Evolutionary conservation across 257 asterid genomes (phyloP).

Genomic region (Linaria vulgaris): DNA sequence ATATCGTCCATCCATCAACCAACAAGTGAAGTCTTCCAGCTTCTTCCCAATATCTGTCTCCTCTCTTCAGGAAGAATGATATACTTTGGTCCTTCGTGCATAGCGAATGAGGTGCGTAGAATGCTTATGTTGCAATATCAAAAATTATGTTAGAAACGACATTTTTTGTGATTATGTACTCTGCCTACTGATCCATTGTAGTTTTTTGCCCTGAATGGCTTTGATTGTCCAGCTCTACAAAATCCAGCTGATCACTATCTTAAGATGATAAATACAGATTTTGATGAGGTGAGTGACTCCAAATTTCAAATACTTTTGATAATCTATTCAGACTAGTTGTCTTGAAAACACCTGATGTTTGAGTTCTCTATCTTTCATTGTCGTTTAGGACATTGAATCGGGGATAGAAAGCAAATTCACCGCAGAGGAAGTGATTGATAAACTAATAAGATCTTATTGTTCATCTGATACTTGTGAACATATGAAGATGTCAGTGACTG

Average conservation of each 20-base stretch:
- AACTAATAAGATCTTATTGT: conserved; percentile 40
- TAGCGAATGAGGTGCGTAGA: conserved; percentile 39
- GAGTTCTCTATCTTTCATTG: not conserved
- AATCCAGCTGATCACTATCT: conserved; percentile 65
- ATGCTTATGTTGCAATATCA: not conserved
- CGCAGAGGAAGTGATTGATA: conserved; percentile 39
- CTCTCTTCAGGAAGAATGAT: conserved; percentile 48
- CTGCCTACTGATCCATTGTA: conserved; percentile 22
- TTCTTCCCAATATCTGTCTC: conserved; percentile 51
- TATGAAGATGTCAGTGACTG: conserved; percentile 31
- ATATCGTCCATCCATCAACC: conserved; percentile 60
- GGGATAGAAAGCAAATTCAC: conserved; percentile 33
- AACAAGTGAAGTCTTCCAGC: conserved; percentile 45
- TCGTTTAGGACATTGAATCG: conserved; percentile 47
- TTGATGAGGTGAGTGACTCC: conserved; percentile 39
- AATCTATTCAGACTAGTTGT: not conserved
- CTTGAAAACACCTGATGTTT: not conserved
- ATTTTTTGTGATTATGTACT: not conserved
- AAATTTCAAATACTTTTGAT: not conserved
- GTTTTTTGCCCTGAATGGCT: conserved; percentile 53
- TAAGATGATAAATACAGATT: conserved; percentile 48
- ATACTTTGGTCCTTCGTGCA: conserved; percentile 46
- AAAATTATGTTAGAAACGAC: not conserved
- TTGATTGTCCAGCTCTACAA: conserved; percentile 39
- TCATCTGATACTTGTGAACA: conserved; percentile 34